Base-by-base conservation (phyloP, 2,329 filamentous ascomycete species). In the Alternaria metachromatica region DNA sequence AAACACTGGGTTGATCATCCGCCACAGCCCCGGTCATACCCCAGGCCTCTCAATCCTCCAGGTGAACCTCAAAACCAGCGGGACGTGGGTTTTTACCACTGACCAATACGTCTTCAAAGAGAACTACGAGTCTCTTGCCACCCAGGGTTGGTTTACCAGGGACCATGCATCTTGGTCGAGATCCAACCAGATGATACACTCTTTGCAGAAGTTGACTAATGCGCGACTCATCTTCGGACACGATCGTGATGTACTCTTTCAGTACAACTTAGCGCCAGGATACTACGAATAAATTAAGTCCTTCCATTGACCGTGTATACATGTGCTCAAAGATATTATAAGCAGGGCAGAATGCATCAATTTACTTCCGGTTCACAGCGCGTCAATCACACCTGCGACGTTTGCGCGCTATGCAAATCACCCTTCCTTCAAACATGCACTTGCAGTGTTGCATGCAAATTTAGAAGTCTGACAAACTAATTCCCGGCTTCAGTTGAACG, bases 91-190 rank as follows among this genome's bases (percentile, higher is more conserved):
- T 43, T 78, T 80, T 62, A 80, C 77, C 10, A 76, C 74, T 18
- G 78, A 80, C 62, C 76, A 78, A 67, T 79, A 80, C 43, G 75
- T 80, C 50, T 75, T 81, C 5, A 64, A 68, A 49, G 78, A 80
- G 70, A 80, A 80, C 33, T 79, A 64, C 30, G 69, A 78, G 13
- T 64, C 70, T 15, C 69, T 69, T 41, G 68, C 74, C 20, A 74
- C 73, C n/a, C 78, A 80, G 61, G 78, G 79, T 2, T 80, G 78
- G 78, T 60, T 80, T 46, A 75, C 74, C 20, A 70, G 78, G 33
- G 78, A 80, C 57, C 76, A 80, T 65, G 73, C 77, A 33, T 69
- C 68, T 20, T 80, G 79, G 78, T 63, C 60, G 33, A 71, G 67
- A n/a, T 56, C 51, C 6, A 60, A 60, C 45, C 72, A 76, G 62